Conservation (phyloP, 768 basidiomycete species). For the Psilocybe sp. region DNA sequence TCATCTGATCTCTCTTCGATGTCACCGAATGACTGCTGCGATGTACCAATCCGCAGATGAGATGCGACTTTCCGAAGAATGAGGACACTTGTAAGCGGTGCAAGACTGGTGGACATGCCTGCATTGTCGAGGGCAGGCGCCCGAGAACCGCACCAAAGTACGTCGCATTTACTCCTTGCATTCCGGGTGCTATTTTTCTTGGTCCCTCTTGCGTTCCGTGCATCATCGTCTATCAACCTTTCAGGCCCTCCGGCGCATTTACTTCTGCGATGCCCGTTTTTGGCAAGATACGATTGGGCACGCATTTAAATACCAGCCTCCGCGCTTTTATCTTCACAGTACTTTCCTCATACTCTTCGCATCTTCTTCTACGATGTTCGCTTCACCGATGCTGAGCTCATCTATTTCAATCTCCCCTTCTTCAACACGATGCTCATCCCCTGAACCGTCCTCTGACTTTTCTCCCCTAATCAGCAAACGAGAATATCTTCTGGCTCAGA, state of each 20-base stretch:
- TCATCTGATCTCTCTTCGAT: background rate
- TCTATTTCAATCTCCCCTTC: conserved; percentile 16
- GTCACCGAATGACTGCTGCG: conserved; percentile 5
- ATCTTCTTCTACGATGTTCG: background rate
- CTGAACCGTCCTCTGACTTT: conserved; percentile 35
- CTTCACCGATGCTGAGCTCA: conserved; percentile 11
- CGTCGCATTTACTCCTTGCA: conserved; percentile 32
- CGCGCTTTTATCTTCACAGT: conserved; percentile 5
- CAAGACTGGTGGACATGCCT: conserved; percentile 67
- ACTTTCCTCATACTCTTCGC: background rate
- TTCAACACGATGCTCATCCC: conserved; percentile 28
- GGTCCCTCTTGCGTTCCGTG: conserved; percentile 17
- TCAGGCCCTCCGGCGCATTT: conserved; percentile 1
- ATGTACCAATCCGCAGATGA: conserved; percentile 57
- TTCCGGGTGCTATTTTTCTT: conserved; percentile 8
- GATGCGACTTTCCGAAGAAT: conserved; percentile 74
- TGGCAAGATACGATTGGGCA: background rate
- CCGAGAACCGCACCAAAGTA: conserved; percentile 79
- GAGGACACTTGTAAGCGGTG: conserved; percentile 81
- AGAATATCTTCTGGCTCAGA: conserved; percentile 82
- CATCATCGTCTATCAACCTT: conserved; percentile 6
- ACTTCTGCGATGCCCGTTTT: conserved; percentile 1
- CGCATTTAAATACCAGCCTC: conserved; percentile 13
- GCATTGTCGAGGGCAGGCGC: conserved; percentile 83
- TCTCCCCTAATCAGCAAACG: conserved; percentile 59